Base-by-base conservation (phyloP, 1,139 yeast species). In the Hemisphaericaspora subhashii region DNA sequence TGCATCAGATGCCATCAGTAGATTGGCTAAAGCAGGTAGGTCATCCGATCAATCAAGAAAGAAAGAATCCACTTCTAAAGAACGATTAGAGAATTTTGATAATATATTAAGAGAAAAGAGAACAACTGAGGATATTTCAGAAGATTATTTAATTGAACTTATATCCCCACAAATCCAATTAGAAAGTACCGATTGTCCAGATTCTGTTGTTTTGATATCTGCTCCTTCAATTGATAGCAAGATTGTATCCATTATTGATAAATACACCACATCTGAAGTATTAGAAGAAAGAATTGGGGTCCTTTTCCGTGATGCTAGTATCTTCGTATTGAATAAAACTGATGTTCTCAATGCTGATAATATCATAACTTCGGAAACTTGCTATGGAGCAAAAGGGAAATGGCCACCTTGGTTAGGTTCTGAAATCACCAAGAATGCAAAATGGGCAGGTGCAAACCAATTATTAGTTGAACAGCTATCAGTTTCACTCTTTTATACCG, bases 111-210 rank as follows among this genome's bases (percentile, higher is more conserved):
- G 76, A 18, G 60, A 65, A 23, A 61, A 74, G 1, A 52, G 62
- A 2, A 62, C 63, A 6, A 60, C 65, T 35, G 77, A 79, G 41
- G 59, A 55, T n/a, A 66, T 79, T 5, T 73, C 73, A 14, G 87
- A 83, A 47, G 79, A 83, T 37, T 86, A 79, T 52, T 58, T 82
- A 46, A 71, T 90, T 33, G 86, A 86, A 43, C 72, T 90, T 27
- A 69, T 87, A 10, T 77, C 90, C 1, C 98, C 98, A 0, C 98
- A 92, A 56, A 79, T 92, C 37, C 95, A 90, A 55, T 60, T 90
- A 16, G 82, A 84, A 44, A 75, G 86, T 37, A 83, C 82, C 25
- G 77, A 77, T 38, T 77, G 79, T 34, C 79, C 81, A 0, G 77
- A 78, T 35, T 72, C 84, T 2, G 80, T 86, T 39, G 74, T 88